Percentiles rank a stretch among this genome's conserved stretches.
Conservation (phyloP, 345 rosid genomes). For the Eucalyptus marginata region DNA sequence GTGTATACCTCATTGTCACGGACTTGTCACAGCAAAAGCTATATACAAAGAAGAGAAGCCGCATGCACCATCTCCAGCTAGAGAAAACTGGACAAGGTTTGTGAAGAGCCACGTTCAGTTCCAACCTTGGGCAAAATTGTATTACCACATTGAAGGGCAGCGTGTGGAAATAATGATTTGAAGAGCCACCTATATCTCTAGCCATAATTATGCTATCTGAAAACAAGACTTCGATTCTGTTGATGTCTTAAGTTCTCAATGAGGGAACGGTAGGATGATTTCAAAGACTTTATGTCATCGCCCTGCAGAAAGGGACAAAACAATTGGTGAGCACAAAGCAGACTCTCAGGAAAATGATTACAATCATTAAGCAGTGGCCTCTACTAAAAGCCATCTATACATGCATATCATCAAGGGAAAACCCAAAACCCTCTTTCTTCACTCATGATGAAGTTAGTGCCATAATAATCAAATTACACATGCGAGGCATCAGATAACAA, state of each 20-base stretch:
- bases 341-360: neutral
- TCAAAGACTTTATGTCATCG: conserved; percentile 52
- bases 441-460: neutral
- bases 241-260: conserved; percentile 59
- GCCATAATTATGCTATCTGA: conserved; percentile 55
- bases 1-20: conserved; percentile 16
- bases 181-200: neutral
- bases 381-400: neutral
- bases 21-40: neutral
- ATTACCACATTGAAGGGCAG: neutral
- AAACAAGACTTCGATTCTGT: conserved; percentile 68
- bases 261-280: conserved; percentile 59
- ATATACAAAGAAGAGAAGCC: conserved; percentile 18
- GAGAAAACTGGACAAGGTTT: neutral
- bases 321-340: neutral
- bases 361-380: neutral
- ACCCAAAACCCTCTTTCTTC: neutral
- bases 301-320: conserved; percentile 36
- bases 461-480: neutral
- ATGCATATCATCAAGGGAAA: neutral
- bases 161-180: neutral
- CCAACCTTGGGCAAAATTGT: neutral
- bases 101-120: neutral
- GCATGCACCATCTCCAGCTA: neutral
- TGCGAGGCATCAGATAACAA: neutral